A percentile compares a stretch with the other conserved stretches of the same genome.
These are phyloP conservation scores for Ehretia macrophylla DNA, from an alignment of 257 asterid species.

Conservation along the genomic window DNA sequence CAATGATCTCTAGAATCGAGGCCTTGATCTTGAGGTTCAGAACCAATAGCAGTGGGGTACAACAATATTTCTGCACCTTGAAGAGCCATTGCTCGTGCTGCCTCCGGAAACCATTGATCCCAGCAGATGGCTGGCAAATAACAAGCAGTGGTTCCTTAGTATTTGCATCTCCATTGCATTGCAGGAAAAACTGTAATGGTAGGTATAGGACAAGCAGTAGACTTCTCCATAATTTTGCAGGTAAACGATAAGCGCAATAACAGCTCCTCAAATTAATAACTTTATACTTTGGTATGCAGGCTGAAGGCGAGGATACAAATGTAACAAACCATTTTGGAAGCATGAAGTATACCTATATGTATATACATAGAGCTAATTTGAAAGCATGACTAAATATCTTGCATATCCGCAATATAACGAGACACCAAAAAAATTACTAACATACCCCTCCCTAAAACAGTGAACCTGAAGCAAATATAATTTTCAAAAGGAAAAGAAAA, in stretches of 20 bases:
- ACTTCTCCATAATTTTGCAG: background rate
- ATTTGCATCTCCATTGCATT: background rate
- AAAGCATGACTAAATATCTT: no score
- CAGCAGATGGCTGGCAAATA: constrained; percentile 79
- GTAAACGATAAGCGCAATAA: no score
- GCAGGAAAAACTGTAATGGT: background rate
- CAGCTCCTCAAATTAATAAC: background rate
- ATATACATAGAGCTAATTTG: background rate
- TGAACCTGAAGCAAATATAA: background rate
- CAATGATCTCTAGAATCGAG: constrained; percentile 97
- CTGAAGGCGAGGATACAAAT: no score
- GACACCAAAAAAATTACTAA: no score
- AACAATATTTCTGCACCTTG: constrained; percentile 95
- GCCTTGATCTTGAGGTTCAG: constrained; percentile 94
- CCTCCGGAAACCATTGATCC: constrained; percentile 99
- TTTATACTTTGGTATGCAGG: no score
- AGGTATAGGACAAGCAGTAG: background rate
- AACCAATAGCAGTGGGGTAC: constrained; percentile 98
- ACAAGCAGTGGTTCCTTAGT: constrained; percentile 3
- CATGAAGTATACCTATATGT: no score
- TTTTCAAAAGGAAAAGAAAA: constrained; percentile 3
- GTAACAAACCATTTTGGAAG: no score
- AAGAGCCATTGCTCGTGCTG: constrained; percentile 95
- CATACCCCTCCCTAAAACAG: background rate
- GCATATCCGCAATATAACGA: no score